A percentile compares a stretch with the other conserved stretches of the same genome.
phyloP scores from a whole-genome alignment of 2,329 filamentous ascomycete genomes.

The Volutella citrinella region DNA sequence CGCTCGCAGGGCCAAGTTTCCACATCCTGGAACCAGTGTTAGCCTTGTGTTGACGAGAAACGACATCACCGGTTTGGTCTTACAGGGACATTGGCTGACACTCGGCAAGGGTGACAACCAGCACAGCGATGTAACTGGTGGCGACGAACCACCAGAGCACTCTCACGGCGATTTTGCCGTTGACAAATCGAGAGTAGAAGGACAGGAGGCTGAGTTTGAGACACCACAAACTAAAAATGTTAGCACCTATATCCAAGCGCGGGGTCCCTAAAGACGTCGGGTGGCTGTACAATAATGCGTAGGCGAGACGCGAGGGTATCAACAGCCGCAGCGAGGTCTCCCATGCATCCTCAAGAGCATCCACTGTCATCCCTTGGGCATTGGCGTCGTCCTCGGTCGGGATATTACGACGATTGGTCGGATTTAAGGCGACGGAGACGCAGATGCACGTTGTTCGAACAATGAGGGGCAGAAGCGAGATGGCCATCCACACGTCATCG shows the following conservation, averaged over 20 bases:
- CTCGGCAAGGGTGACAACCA: conserved; percentile 19
- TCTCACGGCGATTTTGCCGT: conserved; percentile 14
- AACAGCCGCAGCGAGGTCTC: conserved; percentile 15
- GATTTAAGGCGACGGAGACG: conserved; percentile 16
- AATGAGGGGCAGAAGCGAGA: conserved; percentile 21
- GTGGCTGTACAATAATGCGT: conserved; percentile 17
- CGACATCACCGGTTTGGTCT: not conserved
- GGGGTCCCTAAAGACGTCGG: not conserved
- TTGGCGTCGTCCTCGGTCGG: conserved; percentile 7
- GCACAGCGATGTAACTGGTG: conserved; percentile 14
- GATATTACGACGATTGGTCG: conserved; percentile 7
- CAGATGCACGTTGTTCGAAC: conserved; percentile 17
- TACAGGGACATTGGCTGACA: conserved; percentile 16
- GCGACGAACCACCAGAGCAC: conserved; percentile 17
- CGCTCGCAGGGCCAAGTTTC: conserved; percentile 1
- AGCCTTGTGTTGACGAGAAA: not conserved
- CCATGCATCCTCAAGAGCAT: conserved; percentile 9
- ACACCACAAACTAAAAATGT: conserved; percentile 15
- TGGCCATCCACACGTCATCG: conserved; percentile 23
- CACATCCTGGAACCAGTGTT: conserved; percentile 15
- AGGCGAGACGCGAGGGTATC: conserved; percentile 17
- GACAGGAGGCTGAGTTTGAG: conserved; percentile 21
- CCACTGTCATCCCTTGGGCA: conserved; percentile 7
- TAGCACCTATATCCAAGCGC: not conserved
- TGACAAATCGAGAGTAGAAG: conserved; percentile 23